Base-by-base conservation (phyloP, 306 rosid genomes). In the Dryas drummondii region DNA sequence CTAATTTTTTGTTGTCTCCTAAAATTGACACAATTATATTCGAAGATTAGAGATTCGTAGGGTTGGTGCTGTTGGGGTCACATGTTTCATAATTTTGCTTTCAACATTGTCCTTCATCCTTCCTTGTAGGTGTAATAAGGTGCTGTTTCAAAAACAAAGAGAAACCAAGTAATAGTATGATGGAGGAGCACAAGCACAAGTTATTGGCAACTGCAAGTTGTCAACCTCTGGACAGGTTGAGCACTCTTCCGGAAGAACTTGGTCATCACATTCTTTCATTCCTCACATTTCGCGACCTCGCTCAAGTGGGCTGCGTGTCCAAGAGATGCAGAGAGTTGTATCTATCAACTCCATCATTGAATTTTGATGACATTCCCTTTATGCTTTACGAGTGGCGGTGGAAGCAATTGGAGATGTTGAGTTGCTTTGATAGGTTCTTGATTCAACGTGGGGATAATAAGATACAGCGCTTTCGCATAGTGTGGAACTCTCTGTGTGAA, bases 211-310 rank as follows among this genome's bases (percentile, higher is more conserved):
- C 52, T 65, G 11, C 70, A 9, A 65, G 9, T 5, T 17, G 53
- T 65, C 53, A 45, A 65, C 40, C 53, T 17, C 53, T 9, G 45
- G 73, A 68, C 59, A 49, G 59, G 50, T 50, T 68, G 0, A 72
- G 49, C 14, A 19, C 16, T 22, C 66, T 56, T 22, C 76, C 66
- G 2, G 55, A 57, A 0, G 41, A 13, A 44, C 7, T 72, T 0
- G 26, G 42, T 8, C 45, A 17, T 7, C 6, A 53, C 13, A 26
- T 72, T 27, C 15, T 72, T 4, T 57, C 76, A 17, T 72, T 8
- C 8, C 45, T 45, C 6, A 2, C 5, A 4, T 0, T 19, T 1
- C 26, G 3, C 19, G 76, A 72, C 67, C 27, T 56, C 4, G 8
- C 42, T 72, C 46, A 66, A 12, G 44, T 57, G 22, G 9, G 26